Conservation (phyloP, 495 filamentous ascomycete genomes). For the Penicillium samsonianum region DNA sequence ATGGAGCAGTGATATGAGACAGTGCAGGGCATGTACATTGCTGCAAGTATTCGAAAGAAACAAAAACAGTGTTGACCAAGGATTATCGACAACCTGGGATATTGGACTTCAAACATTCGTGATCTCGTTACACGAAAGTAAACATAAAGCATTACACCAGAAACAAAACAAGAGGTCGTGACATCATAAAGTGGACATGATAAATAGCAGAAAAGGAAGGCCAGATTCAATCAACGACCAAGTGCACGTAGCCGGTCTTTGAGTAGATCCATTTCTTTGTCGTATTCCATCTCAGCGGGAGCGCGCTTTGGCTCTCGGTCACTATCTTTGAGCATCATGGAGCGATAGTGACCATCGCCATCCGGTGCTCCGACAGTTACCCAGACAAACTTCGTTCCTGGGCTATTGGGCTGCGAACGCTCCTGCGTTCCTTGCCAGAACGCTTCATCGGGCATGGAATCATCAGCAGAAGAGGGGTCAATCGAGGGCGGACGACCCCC, state of each 20-base stretch:
- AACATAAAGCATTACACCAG: slow-evolving; percentile 13
- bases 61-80: not conserved
- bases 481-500: slow-evolving; percentile 46
- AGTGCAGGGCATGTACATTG: not conserved
- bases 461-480: slow-evolving; percentile 22
- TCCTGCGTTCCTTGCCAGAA: slow-evolving; percentile 71
- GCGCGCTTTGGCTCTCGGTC: slow-evolving; percentile 18
- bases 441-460: slow-evolving; percentile 53
- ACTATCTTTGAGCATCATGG: slow-evolving; percentile 39
- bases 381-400: slow-evolving; percentile 76
- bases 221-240: slow-evolving; percentile 23
- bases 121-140: slow-evolving; percentile 1
- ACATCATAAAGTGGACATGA: slow-evolving; percentile 26
- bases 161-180: slow-evolving; percentile 24
- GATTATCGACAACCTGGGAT: slow-evolving; percentile 2
- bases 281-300: slow-evolving; percentile 19
- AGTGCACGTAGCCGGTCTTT: slow-evolving; percentile 39
- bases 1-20: not conserved
- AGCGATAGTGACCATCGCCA: slow-evolving; percentile 62
- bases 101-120: slow-evolving; percentile 7
- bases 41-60: slow-evolving; percentile 4
- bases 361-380: slow-evolving; percentile 76
- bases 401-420: slow-evolving; percentile 45
- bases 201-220: slow-evolving; percentile 18
- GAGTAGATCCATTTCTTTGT: slow-evolving; percentile 38